Evolutionary conservation across 192 early-diverging fungal genomes (phyloP), one percentile per base, ranked within the genome.

Genomic region (Coemansia interrupta): DNA sequence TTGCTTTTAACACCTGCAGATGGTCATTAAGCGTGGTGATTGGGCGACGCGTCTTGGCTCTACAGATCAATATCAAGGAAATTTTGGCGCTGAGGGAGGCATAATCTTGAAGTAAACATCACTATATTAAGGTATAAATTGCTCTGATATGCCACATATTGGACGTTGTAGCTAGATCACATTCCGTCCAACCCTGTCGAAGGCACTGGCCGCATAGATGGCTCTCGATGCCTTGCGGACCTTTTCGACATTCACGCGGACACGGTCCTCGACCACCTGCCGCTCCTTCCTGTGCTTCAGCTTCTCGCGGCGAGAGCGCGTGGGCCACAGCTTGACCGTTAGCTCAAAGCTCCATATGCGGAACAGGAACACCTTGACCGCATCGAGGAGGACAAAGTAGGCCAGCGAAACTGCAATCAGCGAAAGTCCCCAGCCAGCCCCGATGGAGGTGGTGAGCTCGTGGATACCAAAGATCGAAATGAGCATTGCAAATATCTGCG

Each of bases 281-380:
- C 83, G 73, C 43, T 62, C 65, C 67, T 83, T 81, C 53, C 82
- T 80, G 17, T 60, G 63, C 13, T 62, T 63, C 51, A 94, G 71
- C 70, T 90, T 88, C 14, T 64, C 82, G 41, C 78, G 80, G 60
- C 88, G 84, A 14, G 67, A 56, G 41, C 64, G 67, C 0, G 89
- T 84, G 6, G 95, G 95, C 84, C 85, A 89, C 52, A 94, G 65
- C 51, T 69, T 88, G 46, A 91, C 93, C 5, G 92, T 94, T 36
- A 95, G 75, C 72, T 93, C 92, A 73, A 93, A 97, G 53, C 80
- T 89, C 95, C 95, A 97, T 53, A 66, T 55, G 38, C 81, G 82
- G 83, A 95, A 89, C 23, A 92, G 72, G 56, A 80, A 70, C n/a
- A 94, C 93, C 80, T 97, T 97, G 82, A 97, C 87, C 20, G 90